Evolutionary conservation across 352 stramenopile species (phyloP), one percentile per base, ranked within the genome.

Genomic region (Pythium utonaiense): DNA sequence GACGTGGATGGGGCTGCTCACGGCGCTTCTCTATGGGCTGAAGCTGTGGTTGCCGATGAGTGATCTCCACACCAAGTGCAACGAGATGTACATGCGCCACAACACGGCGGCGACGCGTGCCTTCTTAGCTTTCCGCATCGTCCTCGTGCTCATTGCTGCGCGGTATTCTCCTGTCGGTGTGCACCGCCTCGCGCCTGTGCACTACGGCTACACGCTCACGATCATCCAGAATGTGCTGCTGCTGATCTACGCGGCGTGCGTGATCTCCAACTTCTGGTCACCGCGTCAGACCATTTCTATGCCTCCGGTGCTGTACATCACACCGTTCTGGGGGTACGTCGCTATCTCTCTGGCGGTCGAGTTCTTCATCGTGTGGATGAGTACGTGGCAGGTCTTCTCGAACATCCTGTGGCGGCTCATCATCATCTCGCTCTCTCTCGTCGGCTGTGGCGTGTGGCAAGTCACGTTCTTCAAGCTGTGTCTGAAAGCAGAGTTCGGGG

Each of bases 181-280:
- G 30, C 83, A 93, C 34, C 83, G 78, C 8, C 66, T 93, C 33
- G 73, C 83, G 44, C 83, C 83, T 1, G 79, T 90, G 36, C 68
- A 88, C 61, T 89, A 90, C 31, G 83, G 80, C 44, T 93, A 89
- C 62, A 69, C 73, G 44, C 70, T 93, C 41, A 89, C 77, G 60
- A 83, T 91, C 54, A 60, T 90, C 52, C 88, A 89, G 77, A 88
- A 93, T 66, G 73, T 91, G 5, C 83, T 91, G 52, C 61, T 93
- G 62, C 76, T 89, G 47, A 77, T 93, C 45, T 93, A 86, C 56
- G 73, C 74, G 16, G 81, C 80, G 45, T 91, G 81, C 49, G 77
- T 88, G 40, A 68, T 91, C 31, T 93, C 84, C 28, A 91, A 90
- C 70, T 93, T 91, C 56, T 93, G 81, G 81, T 74, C 75, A 24